These are phyloP conservation scores for Epichloe scottii DNA, from an alignment of 2,329 filamentous ascomycete species.

Conservation along the genomic window DNA sequence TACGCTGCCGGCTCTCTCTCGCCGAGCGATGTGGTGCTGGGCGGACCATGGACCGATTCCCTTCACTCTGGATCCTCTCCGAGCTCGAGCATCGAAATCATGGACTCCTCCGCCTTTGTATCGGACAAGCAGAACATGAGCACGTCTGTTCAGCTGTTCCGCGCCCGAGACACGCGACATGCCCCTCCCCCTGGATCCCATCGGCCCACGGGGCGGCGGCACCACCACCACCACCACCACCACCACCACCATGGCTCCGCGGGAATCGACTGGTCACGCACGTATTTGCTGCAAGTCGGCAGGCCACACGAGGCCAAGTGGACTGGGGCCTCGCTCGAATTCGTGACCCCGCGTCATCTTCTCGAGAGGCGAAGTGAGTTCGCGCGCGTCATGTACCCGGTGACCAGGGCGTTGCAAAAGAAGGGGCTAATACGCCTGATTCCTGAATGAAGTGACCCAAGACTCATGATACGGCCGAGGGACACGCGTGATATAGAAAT, in stretches of 20 bases:
- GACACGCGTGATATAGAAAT: no score
- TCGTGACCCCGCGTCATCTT: background rate
- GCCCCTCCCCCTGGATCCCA: background rate
- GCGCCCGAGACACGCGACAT: background rate
- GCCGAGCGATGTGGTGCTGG: background rate
- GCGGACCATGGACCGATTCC: no score
- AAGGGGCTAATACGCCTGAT: background rate
- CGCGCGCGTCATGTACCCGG: constrained; percentile 1
- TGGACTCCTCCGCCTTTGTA: background rate
- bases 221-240: no score
- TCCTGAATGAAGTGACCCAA: background rate
- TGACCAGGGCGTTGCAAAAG: background rate
- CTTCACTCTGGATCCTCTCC: no score
- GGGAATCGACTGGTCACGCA: background rate
- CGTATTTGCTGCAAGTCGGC: background rate
- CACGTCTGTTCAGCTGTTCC: background rate
- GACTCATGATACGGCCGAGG: background rate
- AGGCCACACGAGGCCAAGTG: background rate
- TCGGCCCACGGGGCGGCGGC: background rate
- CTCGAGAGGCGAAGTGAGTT: background rate
- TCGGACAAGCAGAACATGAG: background rate
- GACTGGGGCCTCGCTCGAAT: background rate
- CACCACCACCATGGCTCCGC: background rate
- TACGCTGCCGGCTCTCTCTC: background rate
- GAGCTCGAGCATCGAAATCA: background rate